Evolutionary conservation across 352 stramenopile genomes (phyloP).

Genomic region (Pilasporangium apinafurcum): DNA sequence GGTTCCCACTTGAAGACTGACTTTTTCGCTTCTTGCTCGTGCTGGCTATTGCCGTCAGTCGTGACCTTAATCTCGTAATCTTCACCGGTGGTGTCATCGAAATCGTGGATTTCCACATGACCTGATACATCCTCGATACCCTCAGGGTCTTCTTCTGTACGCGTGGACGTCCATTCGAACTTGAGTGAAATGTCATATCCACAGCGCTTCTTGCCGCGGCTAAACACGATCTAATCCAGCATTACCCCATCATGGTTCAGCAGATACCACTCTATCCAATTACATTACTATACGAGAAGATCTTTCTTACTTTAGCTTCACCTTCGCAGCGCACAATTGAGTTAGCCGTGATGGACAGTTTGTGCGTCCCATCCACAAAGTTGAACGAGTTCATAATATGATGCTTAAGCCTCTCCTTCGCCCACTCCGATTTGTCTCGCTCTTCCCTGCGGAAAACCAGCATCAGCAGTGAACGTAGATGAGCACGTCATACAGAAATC

Average conservation of each 20-base stretch:
- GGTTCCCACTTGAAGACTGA: slow-evolving; percentile 48
- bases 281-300: too few relatives aligned
- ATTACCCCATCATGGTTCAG: too few relatives aligned
- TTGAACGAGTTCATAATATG: slow-evolving; percentile 56
- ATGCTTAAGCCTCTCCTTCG: slow-evolving; percentile 60
- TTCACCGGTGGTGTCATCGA: slow-evolving; percentile 78
- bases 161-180: slow-evolving; percentile 59
- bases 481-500: background rate
- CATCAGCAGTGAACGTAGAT: slow-evolving; percentile 1
- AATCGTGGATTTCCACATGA: slow-evolving; percentile 76
- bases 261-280: too few relatives aligned
- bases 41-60: slow-evolving; percentile 31
- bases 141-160: slow-evolving; percentile 22
- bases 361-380: slow-evolving; percentile 39
- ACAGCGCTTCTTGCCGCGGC: slow-evolving; percentile 80
- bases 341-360: slow-evolving; percentile 48
- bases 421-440: slow-evolving; percentile 77
- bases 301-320: slow-evolving; percentile 60
- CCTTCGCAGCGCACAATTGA: slow-evolving; percentile 66
- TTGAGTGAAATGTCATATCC: slow-evolving; percentile 81
- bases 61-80: slow-evolving; percentile 73
- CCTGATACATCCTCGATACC: slow-evolving; percentile 44
- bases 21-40: slow-evolving; percentile 48
- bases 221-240: slow-evolving; percentile 62
- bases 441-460: slow-evolving; percentile 52